Percentiles rank a stretch among this genome's conserved stretches.
phyloP scores from a whole-genome alignment of 1,139 yeast species.

The Yamadazyma friedrichii region DNA sequence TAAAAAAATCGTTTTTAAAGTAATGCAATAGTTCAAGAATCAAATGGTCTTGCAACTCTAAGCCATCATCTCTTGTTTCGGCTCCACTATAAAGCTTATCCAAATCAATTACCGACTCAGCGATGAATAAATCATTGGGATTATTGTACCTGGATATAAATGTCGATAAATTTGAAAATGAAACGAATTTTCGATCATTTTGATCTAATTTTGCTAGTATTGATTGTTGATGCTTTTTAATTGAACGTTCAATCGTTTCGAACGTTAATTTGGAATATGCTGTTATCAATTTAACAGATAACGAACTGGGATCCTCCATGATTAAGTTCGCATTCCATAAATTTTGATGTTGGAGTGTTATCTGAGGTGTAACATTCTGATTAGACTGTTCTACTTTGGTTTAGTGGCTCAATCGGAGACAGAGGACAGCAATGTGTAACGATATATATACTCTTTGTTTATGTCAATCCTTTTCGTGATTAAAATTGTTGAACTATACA shows the following conservation, averaged over 20 bases:
- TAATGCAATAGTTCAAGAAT: conserved; percentile 69
- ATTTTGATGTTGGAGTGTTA: too few relatives aligned
- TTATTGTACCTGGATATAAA: conserved; percentile 7
- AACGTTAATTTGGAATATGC: conserved; percentile 6
- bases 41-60: conserved; percentile 59
- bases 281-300: conserved; percentile 4
- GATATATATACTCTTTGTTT: too few relatives aligned
- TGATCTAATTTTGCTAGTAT: not conserved
- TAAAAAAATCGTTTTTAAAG: conserved; percentile 78
- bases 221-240: not conserved
- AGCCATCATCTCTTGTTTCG: conserved; percentile 21
- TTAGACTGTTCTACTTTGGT: too few relatives aligned
- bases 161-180: not conserved
- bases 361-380: too few relatives aligned
- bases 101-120: conserved; percentile 37
- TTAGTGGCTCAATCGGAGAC: too few relatives aligned
- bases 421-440: too few relatives aligned
- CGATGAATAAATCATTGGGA: conserved; percentile 18
- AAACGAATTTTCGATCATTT: conserved; percentile 14
- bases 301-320: not conserved
- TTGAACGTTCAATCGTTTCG: conserved; percentile 1
- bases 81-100: conserved; percentile 36
- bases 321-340: not conserved
- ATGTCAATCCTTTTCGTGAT: too few relatives aligned
- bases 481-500: too few relatives aligned